Evolutionary conservation across 306 rosid species (phyloP), one percentile per base, ranked within the genome.

Genomic region (Cucumis cinereus): DNA sequence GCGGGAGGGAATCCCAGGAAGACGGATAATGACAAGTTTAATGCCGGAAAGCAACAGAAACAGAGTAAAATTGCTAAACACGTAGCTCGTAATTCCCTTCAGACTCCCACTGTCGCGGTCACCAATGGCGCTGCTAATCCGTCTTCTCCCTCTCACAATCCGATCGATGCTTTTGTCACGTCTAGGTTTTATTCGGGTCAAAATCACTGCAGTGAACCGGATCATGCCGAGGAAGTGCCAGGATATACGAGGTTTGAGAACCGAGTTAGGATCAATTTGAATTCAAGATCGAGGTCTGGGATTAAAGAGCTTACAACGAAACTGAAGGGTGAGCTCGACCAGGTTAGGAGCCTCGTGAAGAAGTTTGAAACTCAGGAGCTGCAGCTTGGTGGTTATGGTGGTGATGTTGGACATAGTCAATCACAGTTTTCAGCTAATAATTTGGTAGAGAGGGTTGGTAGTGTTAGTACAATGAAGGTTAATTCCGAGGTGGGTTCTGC

Each of bases 271-370:
- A 80, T 87, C 43, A 35, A 83, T 74, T 61, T 86, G 81, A 45
- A 73, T 74, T 80, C 77, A 41, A 41, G 61, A 45, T 80, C 80
- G 59, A 87, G 79, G 81, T 47, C 73, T 64, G 84, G 77, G 5
- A 52, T 78, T 17, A 75, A 77, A 66, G 90, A 87, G 66, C 82
- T 89, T 15, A 81, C 84, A 67, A 75, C 81, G 84, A 91, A 87
- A 86, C 86, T 93, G 76, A 85, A 82, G 69, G 62, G 62, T 35
- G 98, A 93, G 88, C 97, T 93, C 64, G 89, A 80, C 28, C 80
- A 74, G 28, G 97, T 93, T 26, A 87, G 97, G 82, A 74, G 80
- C 81, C 78, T 91, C 83, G 90, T 85, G 80, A 86, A 81, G 86
- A 88, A 55, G 77, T 84, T 91, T 79, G 97, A 89, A 60, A 87